phyloP scores from a whole-genome alignment of 2,329 filamentous ascomycete species.

The Endocalyx cinctus region DNA sequence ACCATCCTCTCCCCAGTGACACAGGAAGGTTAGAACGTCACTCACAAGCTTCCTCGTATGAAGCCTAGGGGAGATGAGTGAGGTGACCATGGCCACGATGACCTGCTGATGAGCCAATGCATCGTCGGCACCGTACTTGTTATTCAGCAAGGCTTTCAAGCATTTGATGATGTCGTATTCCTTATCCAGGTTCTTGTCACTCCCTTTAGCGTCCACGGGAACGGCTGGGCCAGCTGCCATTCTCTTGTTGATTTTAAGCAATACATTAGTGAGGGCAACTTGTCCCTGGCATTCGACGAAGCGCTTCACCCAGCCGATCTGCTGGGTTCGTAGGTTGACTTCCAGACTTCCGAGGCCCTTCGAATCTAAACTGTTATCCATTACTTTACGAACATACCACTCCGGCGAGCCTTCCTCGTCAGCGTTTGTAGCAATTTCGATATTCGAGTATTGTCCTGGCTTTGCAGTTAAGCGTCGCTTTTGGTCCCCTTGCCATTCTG shows the following conservation, averaged over 20 bases:
- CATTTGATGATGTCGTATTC: slow-evolving; percentile 99
- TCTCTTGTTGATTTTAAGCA: slow-evolving; percentile 89
- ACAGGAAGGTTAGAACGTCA: slow-evolving; percentile 93
- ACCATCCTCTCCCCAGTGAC: slow-evolving; percentile 84
- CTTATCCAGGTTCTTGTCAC: slow-evolving; percentile 78
- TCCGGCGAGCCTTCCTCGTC: slow-evolving; percentile 96
- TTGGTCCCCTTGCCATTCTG: slow-evolving; percentile 91
- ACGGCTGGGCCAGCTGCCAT: slow-evolving; percentile 69
- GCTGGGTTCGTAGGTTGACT: slow-evolving; percentile 91
- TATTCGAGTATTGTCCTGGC: slow-evolving; percentile 63
- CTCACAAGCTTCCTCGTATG: slow-evolving; percentile 93
- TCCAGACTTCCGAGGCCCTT: slow-evolving; percentile 91
- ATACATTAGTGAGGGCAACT: slow-evolving; percentile 88
- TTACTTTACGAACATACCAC: slow-evolving; percentile 95
- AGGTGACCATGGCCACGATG: slow-evolving; percentile 79
- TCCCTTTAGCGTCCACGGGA: slow-evolving; percentile 49
- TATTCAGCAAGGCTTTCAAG: slow-evolving; percentile 96
- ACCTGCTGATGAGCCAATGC: slow-evolving; percentile 86
- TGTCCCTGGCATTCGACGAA: slow-evolving; percentile 98
- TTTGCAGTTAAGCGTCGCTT: slow-evolving; percentile 75
- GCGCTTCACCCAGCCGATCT: slow-evolving; percentile 93
- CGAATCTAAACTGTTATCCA: slow-evolving; percentile 89
- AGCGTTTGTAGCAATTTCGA: slow-evolving; percentile 69
- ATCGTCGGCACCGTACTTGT: slow-evolving; percentile 97
- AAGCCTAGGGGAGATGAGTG: slow-evolving; percentile 80